Evolutionary conservation across 139 green algal species (phyloP), one percentile per base, ranked within the genome.

Genomic region (Deuterostichococcus epilithicus): DNA sequence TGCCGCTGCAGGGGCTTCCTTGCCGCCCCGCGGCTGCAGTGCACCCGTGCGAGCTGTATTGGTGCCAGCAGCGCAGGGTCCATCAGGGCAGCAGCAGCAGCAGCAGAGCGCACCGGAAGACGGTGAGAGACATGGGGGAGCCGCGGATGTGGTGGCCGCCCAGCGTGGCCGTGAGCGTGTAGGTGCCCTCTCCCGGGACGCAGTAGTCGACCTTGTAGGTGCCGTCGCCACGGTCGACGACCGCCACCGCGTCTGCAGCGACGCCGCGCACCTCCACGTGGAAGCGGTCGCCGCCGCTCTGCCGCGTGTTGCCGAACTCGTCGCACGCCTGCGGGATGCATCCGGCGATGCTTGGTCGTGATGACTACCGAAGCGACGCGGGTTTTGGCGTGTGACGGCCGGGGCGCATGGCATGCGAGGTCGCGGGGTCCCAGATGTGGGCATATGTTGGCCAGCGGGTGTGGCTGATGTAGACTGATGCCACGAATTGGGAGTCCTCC

Each of bases 201-300:
- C 20, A 60, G 73, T 76, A 83, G 35, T 79, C 30, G 3, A 82
- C 77, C 5, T 72, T 73, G 39, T 86, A 86, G 36, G 36, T 81
- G 38, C 77, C 81, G 66, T 86, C 78, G 2, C 68, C 34, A 13
- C 79, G 45, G 70, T 86, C 81, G 18, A 59, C 73, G 5, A 86
- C 45, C 6, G 15, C 1, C 20, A 75, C 67, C 5, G 45, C 60
- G 5, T 75, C 58, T 25, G 36, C 37, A 15, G 47, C 47, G 18
- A 76, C 68, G 18, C 78, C 78, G 32, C 44, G 47, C 8, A 83
- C 52, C 10, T 76, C 47, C 22, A 72, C 73, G 38, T 58, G 23
- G 67, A 83, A 83, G 35, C 28, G 18, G 52, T 79, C 78, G 2
- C 78, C 68, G 1, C 78, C 78, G 30, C 36, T 63, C 33, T 36